A percentile compares a stretch with the other conserved stretches of the same genome.
Conservation (phyloP, 2,329 filamentous ascomycete genomes). For the Penicillium olsonii region DNA sequence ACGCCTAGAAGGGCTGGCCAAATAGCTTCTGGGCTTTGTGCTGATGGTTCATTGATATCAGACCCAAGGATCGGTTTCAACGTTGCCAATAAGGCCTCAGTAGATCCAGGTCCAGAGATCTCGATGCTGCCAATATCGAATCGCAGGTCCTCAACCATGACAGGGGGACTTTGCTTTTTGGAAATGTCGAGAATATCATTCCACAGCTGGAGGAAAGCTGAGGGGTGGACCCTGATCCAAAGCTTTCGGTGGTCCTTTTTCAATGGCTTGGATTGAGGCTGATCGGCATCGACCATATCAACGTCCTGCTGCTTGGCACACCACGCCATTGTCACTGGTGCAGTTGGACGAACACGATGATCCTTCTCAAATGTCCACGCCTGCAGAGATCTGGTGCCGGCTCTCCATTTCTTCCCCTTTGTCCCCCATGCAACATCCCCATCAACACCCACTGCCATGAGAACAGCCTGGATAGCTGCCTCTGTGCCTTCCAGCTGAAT, state of each 20-base stretch:
- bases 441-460: slow-evolving; percentile 66
- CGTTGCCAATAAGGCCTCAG: slow-evolving; percentile 72
- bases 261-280: slow-evolving; percentile 12
- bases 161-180: slow-evolving; percentile 62
- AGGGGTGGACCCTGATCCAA: slow-evolving; percentile 78
- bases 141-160: slow-evolving; percentile 66
- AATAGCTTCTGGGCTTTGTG: slow-evolving; percentile 37
- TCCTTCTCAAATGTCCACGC: slow-evolving; percentile 61
- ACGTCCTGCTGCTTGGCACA: slow-evolving; percentile 51
- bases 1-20: slow-evolving; percentile 52
- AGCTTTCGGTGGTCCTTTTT: slow-evolving; percentile 53
- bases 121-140: slow-evolving; percentile 74
- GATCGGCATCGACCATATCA: slow-evolving; percentile 37
- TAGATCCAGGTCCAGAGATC: slow-evolving; percentile 71
- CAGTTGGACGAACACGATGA: slow-evolving; percentile 60
- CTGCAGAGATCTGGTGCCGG: slow-evolving; percentile 59
- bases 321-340: slow-evolving; percentile 76
- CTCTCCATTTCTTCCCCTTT: slow-evolving; percentile 70
- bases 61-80: slow-evolving; percentile 53
- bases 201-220: slow-evolving; percentile 69
- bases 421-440: slow-evolving; percentile 62
- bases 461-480: slow-evolving; percentile 63
- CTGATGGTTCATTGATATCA: slow-evolving; percentile 18
- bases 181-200: slow-evolving; percentile 59
- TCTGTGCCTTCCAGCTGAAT: slow-evolving; percentile 72